A percentile compares a stretch with the other conserved stretches of the same genome.
Evolutionary conservation across 768 basidiomycete genomes (phyloP).

Genomic region (Mycena rosella): DNA sequence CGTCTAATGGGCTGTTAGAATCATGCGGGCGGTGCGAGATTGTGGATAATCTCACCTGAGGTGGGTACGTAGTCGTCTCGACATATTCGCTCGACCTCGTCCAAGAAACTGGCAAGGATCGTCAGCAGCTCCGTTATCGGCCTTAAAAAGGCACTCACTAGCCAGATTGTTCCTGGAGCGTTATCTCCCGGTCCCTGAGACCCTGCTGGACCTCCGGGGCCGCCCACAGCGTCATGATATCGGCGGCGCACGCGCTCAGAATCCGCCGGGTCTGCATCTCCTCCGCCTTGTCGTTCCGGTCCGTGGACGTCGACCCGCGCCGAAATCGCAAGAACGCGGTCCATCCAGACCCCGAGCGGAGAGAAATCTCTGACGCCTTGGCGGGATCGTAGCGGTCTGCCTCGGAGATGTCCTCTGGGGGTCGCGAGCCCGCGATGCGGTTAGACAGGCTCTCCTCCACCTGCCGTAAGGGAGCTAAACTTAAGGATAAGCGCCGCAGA

Average conservation of each 20-base stretch:
- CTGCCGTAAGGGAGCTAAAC: slow-evolving; percentile 66
- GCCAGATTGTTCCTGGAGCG: slow-evolving; percentile 68
- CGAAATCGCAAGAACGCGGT: slow-evolving; percentile 57
- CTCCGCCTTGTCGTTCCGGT: slow-evolving; percentile 41
- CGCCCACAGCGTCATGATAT: slow-evolving; percentile 69
- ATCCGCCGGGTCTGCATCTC: slow-evolving; percentile 61
- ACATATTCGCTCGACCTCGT: slow-evolving; percentile 66
- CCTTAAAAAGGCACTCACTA: slow-evolving; percentile 72
- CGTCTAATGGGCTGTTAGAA: slow-evolving; percentile 52
- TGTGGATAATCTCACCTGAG: slow-evolving; percentile 53
- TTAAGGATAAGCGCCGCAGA: slow-evolving; percentile 60
- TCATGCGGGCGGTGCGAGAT: slow-evolving; percentile 1
- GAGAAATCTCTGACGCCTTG: slow-evolving; percentile 60
- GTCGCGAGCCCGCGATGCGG: slow-evolving; percentile 53
- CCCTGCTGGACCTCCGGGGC: slow-evolving; percentile 57
- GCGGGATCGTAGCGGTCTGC: slow-evolving; percentile 50
- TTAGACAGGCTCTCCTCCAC: slow-evolving; percentile 65
- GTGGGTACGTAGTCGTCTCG: slow-evolving; percentile 64
- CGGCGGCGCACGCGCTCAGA: slow-evolving; percentile 64
- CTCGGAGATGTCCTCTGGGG: slow-evolving; percentile 24
- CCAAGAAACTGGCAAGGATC: slow-evolving; percentile 62
- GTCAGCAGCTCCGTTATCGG: too few relatives aligned
- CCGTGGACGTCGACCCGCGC: slow-evolving; percentile 41
- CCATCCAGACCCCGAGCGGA: slow-evolving; percentile 65
- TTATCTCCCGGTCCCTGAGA: slow-evolving; percentile 58